Base-by-base conservation (phyloP, 108 stramenopile species). In the Nitzschia inconspicua region DNA sequence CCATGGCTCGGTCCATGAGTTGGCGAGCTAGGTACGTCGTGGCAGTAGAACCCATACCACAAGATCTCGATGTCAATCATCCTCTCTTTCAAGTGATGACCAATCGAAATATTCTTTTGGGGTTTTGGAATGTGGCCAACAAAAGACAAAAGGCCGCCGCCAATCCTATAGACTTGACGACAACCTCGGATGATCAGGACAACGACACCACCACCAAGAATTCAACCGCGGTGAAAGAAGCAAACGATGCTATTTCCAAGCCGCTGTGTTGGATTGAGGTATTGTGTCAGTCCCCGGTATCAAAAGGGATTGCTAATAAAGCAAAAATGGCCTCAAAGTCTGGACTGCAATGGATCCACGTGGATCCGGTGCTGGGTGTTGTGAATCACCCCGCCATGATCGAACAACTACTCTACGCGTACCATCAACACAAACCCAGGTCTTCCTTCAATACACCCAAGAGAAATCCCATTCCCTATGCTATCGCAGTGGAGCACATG, bases 21-120 rank as follows among this genome's bases (percentile, higher is more conserved):
- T 92, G 91, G 91, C 75, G 83, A 55, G 80, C 82, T 42, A 78
- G 91, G 9, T 83, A 72, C 57, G 85, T 88, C n/a, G 41, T 76
- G 26, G 68, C 79, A 7, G 23, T 92, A 2, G 67, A 78, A 44
- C 85, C 87, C 0, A 76, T 79, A 16, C 43, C 61, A 5, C 51
- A 68, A 43, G 79, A 86, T 65, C 68, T 92, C 26, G 82, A 85
- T 42, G 77, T 83, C 5, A 69, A 88, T 34, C 86, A 92, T 62
- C 91, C 91, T 10, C 30, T 92, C 24, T 66, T 91, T 46, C 51
- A 28, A 1, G 23, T 40, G 8, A 63, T 63, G 59, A 32, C 18
- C 6, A 32, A 9, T 2, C 16, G 22, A 13, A 60, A 46, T 22
- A 30, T 60, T 32, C 47, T 60, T 60, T 46, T 35, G 19, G 11